These are phyloP conservation scores for Leersia perrieri DNA, from an alignment of 176 grass and related monocot species.

Conservation along the genomic window DNA sequence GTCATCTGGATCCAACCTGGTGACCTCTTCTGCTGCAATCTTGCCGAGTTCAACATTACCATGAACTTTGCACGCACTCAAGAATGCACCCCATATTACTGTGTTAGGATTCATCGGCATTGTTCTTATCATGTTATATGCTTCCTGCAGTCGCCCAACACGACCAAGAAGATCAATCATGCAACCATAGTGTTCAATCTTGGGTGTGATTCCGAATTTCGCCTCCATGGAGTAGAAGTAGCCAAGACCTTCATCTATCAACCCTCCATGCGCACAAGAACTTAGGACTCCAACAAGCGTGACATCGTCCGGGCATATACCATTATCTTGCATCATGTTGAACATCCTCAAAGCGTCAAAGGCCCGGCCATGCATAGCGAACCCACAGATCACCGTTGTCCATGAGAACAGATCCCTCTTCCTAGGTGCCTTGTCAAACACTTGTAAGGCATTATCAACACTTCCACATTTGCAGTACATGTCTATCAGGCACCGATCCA, in stretches of 20 bases:
- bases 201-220: constrained; percentile 47
- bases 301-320: constrained; percentile 61
- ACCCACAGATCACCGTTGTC: constrained; percentile 74
- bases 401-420: constrained; percentile 67
- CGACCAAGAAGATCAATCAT: constrained; percentile 82
- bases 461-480: constrained; percentile 87
- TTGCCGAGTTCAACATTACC: constrained; percentile 54
- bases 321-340: constrained; percentile 44
- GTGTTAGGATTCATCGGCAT: constrained; percentile 72
- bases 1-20: constrained; percentile 64
- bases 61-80: constrained; percentile 78
- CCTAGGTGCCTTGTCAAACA: constrained; percentile 55
- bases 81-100: constrained; percentile 64
- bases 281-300: constrained; percentile 67
- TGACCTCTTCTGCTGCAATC: constrained; percentile 51
- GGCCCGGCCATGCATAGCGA: constrained; percentile 66
- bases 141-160: constrained; percentile 56
- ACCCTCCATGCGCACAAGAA: constrained; percentile 69
- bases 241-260: constrained; percentile 57
- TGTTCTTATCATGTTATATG: constrained; percentile 53
- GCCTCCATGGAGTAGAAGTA: constrained; percentile 68
- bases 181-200: constrained; percentile 72
- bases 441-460: constrained; percentile 58
- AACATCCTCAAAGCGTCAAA: constrained; percentile 61
- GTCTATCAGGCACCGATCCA: constrained; percentile 58